These are phyloP conservation scores for Schizophyllum amplum DNA, from an alignment of 1,284 basidiomycete species.

Conservation along the genomic window DNA sequence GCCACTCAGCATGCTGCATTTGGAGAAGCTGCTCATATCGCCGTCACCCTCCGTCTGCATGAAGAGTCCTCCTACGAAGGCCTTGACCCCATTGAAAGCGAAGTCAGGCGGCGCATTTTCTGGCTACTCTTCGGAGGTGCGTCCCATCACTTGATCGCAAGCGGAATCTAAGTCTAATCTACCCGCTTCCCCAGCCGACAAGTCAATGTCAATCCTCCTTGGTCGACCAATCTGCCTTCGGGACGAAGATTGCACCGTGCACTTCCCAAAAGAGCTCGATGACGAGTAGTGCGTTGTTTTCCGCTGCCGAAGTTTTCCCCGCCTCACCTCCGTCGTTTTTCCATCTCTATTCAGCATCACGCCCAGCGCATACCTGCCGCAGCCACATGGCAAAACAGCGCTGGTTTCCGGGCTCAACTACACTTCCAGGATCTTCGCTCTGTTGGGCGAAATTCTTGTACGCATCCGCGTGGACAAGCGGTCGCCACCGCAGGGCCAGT, in stretches of 20 bases:
- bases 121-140: conserved; percentile 82
- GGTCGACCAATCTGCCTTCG: conserved; percentile 75
- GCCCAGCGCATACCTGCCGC: conserved; percentile 67
- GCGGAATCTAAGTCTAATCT: conserved; percentile 5
- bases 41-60: conserved; percentile 73
- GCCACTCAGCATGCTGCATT: conserved; percentile 81
- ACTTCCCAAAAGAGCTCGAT: conserved; percentile 78
- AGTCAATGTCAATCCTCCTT: conserved; percentile 79
- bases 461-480: conserved; percentile 79
- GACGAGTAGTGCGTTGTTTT: conserved; percentile 68
- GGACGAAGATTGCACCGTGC: conserved; percentile 81
- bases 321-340: conserved; percentile 18
- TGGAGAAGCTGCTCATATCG: conserved; percentile 75
- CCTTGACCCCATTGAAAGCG: conserved; percentile 77
- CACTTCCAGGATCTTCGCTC: conserved; percentile 75
- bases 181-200: conserved; percentile 51
- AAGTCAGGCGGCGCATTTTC: conserved; percentile 74
- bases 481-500: conserved; percentile 74
- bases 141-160: conserved; percentile 7
- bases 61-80: conserved; percentile 76
- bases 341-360: conserved; percentile 52
- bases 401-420: conserved; percentile 82
- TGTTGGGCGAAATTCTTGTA: conserved; percentile 76
- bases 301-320: conserved; percentile 27
- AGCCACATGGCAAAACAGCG: conserved; percentile 76